Evolutionary conservation across 495 filamentous ascomycete species (phyloP), one percentile per base, ranked within the genome.

Genomic region (Entonaema liquescens): DNA sequence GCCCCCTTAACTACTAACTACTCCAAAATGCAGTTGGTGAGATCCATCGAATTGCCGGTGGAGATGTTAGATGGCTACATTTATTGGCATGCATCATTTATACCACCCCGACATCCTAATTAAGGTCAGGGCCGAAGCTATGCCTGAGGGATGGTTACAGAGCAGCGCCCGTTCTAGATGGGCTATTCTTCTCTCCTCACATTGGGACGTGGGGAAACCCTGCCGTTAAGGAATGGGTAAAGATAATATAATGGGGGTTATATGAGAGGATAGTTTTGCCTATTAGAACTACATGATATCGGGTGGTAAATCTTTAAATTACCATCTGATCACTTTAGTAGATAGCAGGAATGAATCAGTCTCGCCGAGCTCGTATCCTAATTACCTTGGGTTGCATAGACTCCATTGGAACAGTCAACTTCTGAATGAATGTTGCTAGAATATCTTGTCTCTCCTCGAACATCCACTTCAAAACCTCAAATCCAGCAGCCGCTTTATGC

Each of bases 151-250:
- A 62, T 50, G 31, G 52, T 52, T 61, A 50, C 36, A 31, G 52
- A 31, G 28, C 35, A 47, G 25, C 36, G 56, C 31, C 59, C 60
- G 53, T 64, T 65, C 65, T 61, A 62, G 62, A 61, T 66, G 23
- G 62, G 68, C 68, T 67, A 44, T 44, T 54, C 36, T 31, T 9
- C 25, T 35, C 25, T 35, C 59, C 15, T 31, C 21, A 64, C 49
- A 42, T 44, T 29, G 17, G 52, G 54, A 65, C 64, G 65, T 61
- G 64, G 70, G 67, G 70, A 68, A 72, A 68, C 60, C 70, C 65
- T 72, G 60, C 47, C 36, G 31, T 13, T 11, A 28, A 15, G 55
- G 55, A 9, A 2, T 33, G 31, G 31, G 31, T 33, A 33, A 33
- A 6, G 35, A 21, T 55, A 58, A 50, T 70, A 56, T 58, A 62